phyloP scores from a whole-genome alignment of 2,329 filamentous ascomycete species.

The Curvularia sp. region DNA sequence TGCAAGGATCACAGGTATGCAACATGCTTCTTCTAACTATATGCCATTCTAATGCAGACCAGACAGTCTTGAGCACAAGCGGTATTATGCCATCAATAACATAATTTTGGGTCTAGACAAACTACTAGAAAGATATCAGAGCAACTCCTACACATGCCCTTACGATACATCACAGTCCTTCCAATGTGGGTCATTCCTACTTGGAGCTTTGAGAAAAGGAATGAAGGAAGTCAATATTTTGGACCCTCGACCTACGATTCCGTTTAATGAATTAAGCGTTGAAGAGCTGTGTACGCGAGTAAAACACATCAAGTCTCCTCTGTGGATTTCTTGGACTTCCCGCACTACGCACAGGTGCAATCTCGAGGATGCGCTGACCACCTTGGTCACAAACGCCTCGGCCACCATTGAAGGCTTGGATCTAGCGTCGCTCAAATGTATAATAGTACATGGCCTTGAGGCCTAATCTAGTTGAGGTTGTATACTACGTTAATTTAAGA shows the following conservation, averaged over 20 bases:
- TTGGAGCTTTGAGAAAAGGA: neutral
- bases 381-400: neutral
- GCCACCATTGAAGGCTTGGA: neutral
- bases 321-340: neutral
- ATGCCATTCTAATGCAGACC: neutral
- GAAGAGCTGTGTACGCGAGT: neutral
- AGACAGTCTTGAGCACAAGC: neutral
- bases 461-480: too few relatives aligned
- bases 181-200: neutral
- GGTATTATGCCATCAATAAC: neutral
- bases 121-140: neutral
- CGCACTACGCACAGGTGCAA: neutral
- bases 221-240: neutral
- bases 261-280: neutral
- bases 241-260: neutral
- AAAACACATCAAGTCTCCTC: neutral
- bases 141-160: neutral
- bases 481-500: neutral
- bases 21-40: neutral
- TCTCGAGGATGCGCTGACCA: neutral
- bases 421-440: neutral
- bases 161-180: neutral
- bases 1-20: neutral
- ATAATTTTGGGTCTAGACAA: neutral
- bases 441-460: neutral